Evolutionary conservation across 73 alveolate genomes (phyloP).

Genomic region (Symbiodinium pilosum): DNA sequence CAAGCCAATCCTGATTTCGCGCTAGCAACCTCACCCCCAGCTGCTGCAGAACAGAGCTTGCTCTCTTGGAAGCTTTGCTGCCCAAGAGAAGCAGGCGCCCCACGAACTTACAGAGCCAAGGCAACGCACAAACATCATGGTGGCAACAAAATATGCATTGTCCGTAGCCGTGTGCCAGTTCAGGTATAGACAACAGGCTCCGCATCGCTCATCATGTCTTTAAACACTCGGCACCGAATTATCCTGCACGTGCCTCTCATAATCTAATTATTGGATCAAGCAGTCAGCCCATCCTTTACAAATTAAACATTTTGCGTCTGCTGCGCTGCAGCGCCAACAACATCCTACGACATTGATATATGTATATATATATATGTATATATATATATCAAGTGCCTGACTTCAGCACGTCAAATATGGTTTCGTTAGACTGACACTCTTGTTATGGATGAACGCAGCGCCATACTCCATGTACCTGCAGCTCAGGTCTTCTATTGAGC

Average conservation of each 20-base stretch:
- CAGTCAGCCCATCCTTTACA: too few species aligned
- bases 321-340: too few species aligned
- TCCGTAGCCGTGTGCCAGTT: not conserved
- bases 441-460: constrained; percentile 59
- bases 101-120: not conserved
- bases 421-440: constrained; percentile 42
- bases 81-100: not conserved
- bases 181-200: not conserved
- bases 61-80: not conserved
- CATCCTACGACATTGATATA: too few species aligned
- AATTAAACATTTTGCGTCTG: too few species aligned
- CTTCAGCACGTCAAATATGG: not conserved
- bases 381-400: too few species aligned
- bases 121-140: not conserved
- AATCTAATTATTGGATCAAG: not conserved
- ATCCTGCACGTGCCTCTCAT: not conserved
- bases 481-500: not conserved
- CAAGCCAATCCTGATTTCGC: not conserved
- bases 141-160: not conserved
- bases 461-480: constrained; percentile 65
- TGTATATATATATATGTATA: too few species aligned
- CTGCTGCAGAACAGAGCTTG: not conserved
- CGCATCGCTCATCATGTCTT: too few species aligned
- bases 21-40: constrained; percentile 4
- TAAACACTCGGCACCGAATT: not conserved